phyloP scores from a whole-genome alignment of 306 rosid species.

The Trichosanthes truncata region DNA sequence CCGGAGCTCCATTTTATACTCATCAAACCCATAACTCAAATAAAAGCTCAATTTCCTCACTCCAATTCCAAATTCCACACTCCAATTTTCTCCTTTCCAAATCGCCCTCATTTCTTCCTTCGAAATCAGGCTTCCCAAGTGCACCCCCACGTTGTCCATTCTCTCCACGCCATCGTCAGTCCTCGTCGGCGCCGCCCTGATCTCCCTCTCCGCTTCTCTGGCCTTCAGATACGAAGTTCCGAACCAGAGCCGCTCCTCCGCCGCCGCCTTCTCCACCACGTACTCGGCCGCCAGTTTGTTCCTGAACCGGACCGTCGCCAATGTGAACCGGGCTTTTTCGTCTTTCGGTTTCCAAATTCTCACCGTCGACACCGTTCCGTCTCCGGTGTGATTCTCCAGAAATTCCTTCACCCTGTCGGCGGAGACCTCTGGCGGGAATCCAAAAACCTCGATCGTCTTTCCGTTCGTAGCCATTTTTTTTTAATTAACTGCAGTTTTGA shows the following conservation, averaged over 20 bases:
- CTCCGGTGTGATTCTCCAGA: conserved; percentile 34
- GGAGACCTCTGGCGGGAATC: conserved; percentile 23
- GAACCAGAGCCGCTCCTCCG: neutral
- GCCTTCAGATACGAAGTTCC: conserved; percentile 8
- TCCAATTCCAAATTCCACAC: too few relatives aligned
- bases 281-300: conserved; percentile 13
- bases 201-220: neutral
- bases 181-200: neutral
- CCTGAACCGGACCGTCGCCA: conserved; percentile 32
- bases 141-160: too few relatives aligned
- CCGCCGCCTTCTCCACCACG: conserved; percentile 15
- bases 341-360: conserved; percentile 10
- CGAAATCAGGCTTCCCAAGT: too few relatives aligned
- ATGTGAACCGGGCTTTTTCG: conserved; percentile 9
- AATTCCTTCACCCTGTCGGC: conserved; percentile 25
- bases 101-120: too few relatives aligned
- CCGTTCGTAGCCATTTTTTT: neutral
- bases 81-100: too few relatives aligned
- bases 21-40: too few relatives aligned
- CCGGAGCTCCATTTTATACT: too few relatives aligned
- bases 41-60: too few relatives aligned
- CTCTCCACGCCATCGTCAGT: too few relatives aligned
- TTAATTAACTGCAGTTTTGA: neutral
- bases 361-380: conserved; percentile 28
- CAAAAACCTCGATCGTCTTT: conserved; percentile 24